Base-by-base conservation (phyloP, 257 asterid genomes). In the Salvia miltiorrhiza region DNA sequence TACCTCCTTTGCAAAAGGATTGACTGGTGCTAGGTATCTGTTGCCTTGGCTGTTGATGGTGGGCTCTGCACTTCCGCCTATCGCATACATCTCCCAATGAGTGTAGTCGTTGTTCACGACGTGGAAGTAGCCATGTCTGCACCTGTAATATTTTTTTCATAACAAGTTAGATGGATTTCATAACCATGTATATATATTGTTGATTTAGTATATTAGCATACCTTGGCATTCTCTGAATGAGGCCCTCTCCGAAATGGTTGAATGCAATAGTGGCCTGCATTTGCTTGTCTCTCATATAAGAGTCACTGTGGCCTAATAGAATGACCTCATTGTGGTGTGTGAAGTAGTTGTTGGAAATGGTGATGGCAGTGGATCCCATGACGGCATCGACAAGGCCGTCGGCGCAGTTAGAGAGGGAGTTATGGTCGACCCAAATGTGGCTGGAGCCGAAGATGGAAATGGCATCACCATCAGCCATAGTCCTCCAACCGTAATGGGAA, bases 81-180 rank as follows among this genome's bases (percentile, higher is more conserved):
- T 92, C 47, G 98, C 98, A 57, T 92, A 92, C 98, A 92, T 92
- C 74, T 86, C 95, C 98, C 98, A 92, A 66, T 92, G 98, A 65
- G 98, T 92, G 76, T 92, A 92, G 90, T 89, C 98, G 62, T 92
- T 92, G 87, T 92, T 92, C 80, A 92, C 98, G 24, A 92, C 98
- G 28, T 92, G 98, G 86, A 89, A 92, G 81, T 91, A 91, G 14
- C 97, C 97, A 40, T 91, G 97, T 70, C 97, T 82, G 68, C 98
- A 92, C 86, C 97, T 91, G 91, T 30, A 7, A 30, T 30, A 7
- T n/a, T n/a, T 76, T 57, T 57, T 43, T 5, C 17, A 33, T 40
- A 37, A 62, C 53, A 62, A 13, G 39, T 26, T 37, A 37, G 43
- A 37, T 37, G 43, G 43, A 37, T 37, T n/a, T n/a, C n/a, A n/a